A percentile compares a stretch with the other conserved stretches of the same genome.
phyloP scores from a whole-genome alignment of 495 filamentous ascomycete species.

The Penicillium paxilli region DNA sequence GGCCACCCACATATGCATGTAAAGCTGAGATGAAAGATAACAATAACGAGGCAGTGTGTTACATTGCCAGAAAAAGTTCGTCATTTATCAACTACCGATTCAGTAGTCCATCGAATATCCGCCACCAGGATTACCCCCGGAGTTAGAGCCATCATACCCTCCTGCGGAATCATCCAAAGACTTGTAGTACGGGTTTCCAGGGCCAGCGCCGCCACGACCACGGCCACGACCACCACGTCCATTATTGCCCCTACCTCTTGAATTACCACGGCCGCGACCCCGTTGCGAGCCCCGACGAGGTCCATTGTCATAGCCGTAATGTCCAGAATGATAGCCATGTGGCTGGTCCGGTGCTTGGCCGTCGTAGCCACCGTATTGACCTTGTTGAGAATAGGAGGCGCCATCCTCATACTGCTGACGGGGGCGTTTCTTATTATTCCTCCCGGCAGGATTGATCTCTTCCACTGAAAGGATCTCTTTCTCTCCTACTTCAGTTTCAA shows the following conservation, averaged over 20 bases:
- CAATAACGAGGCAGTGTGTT: not conserved
- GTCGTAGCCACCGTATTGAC: constrained; percentile 18
- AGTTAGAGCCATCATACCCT: constrained; percentile 35
- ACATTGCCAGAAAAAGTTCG: not conserved
- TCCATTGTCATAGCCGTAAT: constrained; percentile 29
- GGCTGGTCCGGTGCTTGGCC: constrained; percentile 17
- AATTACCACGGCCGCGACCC: constrained; percentile 47
- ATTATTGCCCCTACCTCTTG: constrained; percentile 42
- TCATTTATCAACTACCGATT: not conserved
- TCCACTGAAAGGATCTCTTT: constrained; percentile 62
- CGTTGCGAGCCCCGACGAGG: constrained; percentile 44
- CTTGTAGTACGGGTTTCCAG: constrained; percentile 34
- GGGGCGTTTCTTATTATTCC: constrained; percentile 40
- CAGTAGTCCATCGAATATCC: constrained; percentile 44
- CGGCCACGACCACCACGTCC: constrained; percentile 43
- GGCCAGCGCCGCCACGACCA: constrained; percentile 37
- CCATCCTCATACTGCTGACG: constrained; percentile 39
- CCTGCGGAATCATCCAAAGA: constrained; percentile 39
- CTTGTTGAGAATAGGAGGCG: constrained; percentile 16
- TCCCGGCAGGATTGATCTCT: constrained; percentile 53
- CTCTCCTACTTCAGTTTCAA: constrained; percentile 83
- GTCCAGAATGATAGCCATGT: constrained; percentile 19
- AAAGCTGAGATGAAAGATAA: not conserved
- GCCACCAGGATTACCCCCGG: constrained; percentile 23
- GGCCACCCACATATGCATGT: too few species aligned